Percentiles rank a stretch among this genome's conserved stretches.
Conservation (phyloP, 2,329 filamentous ascomycete genomes). For the Fusarium protoensiforme region DNA sequence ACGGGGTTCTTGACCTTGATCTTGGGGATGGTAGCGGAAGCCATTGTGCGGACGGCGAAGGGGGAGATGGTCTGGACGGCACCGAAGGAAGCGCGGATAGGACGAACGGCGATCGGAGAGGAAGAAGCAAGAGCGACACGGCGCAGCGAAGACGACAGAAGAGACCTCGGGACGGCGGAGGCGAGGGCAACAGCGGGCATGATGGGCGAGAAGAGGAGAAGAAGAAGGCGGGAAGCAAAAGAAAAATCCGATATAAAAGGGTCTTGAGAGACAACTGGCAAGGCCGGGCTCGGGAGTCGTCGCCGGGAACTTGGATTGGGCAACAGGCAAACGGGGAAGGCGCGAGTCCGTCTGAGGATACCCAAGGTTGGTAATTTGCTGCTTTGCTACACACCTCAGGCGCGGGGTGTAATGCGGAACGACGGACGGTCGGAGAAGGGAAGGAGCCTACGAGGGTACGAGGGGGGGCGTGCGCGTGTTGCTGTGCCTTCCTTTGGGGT, state of each 20-base stretch:
- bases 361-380: neutral
- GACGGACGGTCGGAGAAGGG: conserved; percentile 27
- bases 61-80: conserved; percentile 63
- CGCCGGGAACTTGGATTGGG: conserved; percentile 26
- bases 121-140: conserved; percentile 40
- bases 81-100: conserved; percentile 59
- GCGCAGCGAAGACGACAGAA: conserved; percentile 46
- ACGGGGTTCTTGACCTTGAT: conserved; percentile 99
- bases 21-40: conserved; percentile 69
- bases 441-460: neutral
- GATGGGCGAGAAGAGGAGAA: conserved; percentile 39
- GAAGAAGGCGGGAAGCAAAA: conserved; percentile 38
- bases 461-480: neutral
- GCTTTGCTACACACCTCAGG: conserved; percentile 16
- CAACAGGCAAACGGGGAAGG: conserved; percentile 25
- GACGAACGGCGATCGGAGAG: conserved; percentile 41
- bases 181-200: conserved; percentile 43
- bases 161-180: conserved; percentile 45
- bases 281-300: conserved; percentile 37
- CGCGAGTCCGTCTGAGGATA: conserved; percentile 5
- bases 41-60: conserved; percentile 71
- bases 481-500: conserved; percentile 19
- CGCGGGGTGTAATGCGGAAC: conserved; percentile 23
- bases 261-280: conserved; percentile 23
- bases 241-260: conserved; percentile 38